Conservation (phyloP, 495 filamentous ascomycete genomes). For the Aspergillus avenaceus region DNA sequence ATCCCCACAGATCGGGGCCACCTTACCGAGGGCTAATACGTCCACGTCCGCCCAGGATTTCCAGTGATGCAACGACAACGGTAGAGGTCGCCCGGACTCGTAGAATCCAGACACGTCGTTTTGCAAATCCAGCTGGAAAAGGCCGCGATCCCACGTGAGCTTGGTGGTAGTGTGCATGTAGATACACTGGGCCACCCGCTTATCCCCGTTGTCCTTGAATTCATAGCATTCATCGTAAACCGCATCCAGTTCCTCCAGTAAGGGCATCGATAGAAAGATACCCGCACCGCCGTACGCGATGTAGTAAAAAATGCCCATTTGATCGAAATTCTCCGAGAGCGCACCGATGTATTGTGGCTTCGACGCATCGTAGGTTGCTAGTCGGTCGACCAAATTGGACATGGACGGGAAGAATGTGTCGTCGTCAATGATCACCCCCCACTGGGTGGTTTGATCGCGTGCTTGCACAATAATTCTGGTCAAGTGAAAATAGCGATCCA, state of each 20-base stretch:
- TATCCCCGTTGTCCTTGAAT: slow-evolving; percentile 38
- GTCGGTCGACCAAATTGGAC: slow-evolving; percentile 37
- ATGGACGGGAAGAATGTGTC: slow-evolving; percentile 64
- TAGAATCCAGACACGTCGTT: slow-evolving; percentile 52
- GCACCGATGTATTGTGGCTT: slow-evolving; percentile 52
- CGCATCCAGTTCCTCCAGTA: slow-evolving; percentile 34
- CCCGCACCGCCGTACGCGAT: slow-evolving; percentile 59
- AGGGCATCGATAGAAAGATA: slow-evolving; percentile 52
- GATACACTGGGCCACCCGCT: slow-evolving; percentile 49
- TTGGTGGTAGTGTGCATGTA: slow-evolving; percentile 44
- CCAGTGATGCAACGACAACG: slow-evolving; percentile 57
- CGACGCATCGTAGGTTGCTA: slow-evolving; percentile 41
- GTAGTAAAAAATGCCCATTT: slow-evolving; percentile 36
- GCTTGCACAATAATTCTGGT: slow-evolving; percentile 25
- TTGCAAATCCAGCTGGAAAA: slow-evolving; percentile 50
- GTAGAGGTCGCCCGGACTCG: slow-evolving; percentile 45
- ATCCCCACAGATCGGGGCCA: slow-evolving; percentile 51
- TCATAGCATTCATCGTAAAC: slow-evolving; percentile 34
- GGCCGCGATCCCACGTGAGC: slow-evolving; percentile 44
- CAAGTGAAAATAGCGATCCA: slow-evolving; percentile 58
- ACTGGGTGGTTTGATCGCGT: slow-evolving; percentile 33
- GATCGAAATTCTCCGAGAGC: slow-evolving; percentile 47
- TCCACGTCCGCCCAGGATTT: slow-evolving; percentile 51
- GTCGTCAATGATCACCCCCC: slow-evolving; percentile 63
- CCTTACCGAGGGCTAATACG: slow-evolving; percentile 43